Evolutionary conservation across 2,329 filamentous ascomycete genomes (phyloP), one percentile per base, ranked within the genome.

Genomic region (Sclerotinia sclerotiorum): DNA sequence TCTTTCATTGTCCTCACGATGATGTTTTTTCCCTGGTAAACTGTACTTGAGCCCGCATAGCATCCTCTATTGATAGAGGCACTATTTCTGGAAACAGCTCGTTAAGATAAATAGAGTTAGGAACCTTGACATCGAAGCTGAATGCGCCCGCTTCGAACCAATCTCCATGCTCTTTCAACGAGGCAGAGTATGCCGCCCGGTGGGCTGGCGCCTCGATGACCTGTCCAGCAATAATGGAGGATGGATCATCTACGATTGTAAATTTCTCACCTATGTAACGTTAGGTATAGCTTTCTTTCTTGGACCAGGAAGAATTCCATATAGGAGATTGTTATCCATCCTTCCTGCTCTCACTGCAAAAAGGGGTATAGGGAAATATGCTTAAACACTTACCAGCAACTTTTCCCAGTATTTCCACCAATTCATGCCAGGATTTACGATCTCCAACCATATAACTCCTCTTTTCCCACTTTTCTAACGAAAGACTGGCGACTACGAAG

Each of bases 381-480:
- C 7, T 11, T 7, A 10, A 35, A 13, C 29, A 62, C 29, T 44
- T 65, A 72, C 75, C 73, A 51, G 68, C 58, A 8, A 61, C 66
- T 32, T 72, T 68, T 42, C 76, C 72, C 7, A 73, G 71, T 7
- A 76, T 55, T 2, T 21, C 56, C 35, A 78, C 44, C 7, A 77
- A 68, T 35, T 76, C 73, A 68, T 76, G 72, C 68, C 69, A 76
- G 1, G 70, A 74, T 32, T 72, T 64, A 39, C 72, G 69, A 27
- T 77, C 75, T 1, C 73, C 75, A 17, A 73, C 64, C 4, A 76
- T 69, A 4, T 70, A 56, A 51, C 68, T 72, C 39, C 68, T 71
- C 54, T 73, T 69, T 1, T 69, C 61, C 75, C 75, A 76, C 15
- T 70, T 54, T 15, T 70, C 65, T 10, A 74, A 48, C 39, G 69